phyloP scores from a whole-genome alignment of 345 rosid species.

The Litchi chinensis region DNA sequence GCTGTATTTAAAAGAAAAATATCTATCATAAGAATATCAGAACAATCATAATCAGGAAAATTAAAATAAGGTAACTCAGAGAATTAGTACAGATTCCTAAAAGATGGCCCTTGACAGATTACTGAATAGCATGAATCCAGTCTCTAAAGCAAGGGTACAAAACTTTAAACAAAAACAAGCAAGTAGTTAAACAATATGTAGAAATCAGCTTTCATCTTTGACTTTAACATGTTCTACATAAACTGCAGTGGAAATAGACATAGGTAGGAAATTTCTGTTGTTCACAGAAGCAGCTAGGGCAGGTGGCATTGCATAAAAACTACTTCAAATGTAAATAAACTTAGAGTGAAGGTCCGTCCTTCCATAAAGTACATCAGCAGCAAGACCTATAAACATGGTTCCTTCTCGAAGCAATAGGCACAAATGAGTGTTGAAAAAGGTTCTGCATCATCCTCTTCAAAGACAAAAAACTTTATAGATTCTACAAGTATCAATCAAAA shows the following conservation, averaged over 20 bases:
- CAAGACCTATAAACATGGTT: background rate
- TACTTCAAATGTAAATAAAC: no score
- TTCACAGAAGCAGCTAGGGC: no score
- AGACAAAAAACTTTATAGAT: background rate
- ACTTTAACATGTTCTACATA: background rate
- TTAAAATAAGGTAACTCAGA: background rate
- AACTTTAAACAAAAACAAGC: background rate
- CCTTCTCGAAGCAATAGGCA: background rate
- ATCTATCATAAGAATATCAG: background rate
- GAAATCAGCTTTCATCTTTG: background rate
- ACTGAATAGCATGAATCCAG: background rate
- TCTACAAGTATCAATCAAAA: background rate
- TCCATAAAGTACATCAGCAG: background rate
- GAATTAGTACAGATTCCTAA: background rate
- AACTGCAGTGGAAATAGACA: background rate
- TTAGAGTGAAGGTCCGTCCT: conserved; percentile 1
- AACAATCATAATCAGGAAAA: background rate
- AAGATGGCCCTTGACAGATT: background rate
- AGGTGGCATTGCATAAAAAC: no score
- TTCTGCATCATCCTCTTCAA: background rate
- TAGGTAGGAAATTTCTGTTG: no score
- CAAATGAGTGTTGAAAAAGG: background rate
- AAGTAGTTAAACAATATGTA: background rate
- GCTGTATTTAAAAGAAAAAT: background rate
- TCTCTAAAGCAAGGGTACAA: background rate